phyloP scores from a whole-genome alignment of 2,329 filamentous ascomycete genomes.

The Paecilomyces formosus region DNA sequence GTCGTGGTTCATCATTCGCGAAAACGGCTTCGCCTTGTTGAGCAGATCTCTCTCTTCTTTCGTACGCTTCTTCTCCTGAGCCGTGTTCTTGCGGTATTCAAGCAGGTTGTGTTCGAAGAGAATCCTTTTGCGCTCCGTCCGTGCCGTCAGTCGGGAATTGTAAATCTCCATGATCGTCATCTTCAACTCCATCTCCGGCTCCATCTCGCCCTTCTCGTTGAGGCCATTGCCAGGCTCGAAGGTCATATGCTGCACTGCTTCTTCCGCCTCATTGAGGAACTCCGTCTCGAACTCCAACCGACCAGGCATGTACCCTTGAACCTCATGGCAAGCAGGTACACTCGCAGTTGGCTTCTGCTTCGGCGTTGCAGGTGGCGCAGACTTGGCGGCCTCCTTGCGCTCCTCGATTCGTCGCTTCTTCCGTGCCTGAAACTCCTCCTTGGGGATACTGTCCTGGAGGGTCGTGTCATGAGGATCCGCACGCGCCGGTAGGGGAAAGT shows the following conservation, averaged over 20 bases:
- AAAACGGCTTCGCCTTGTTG: conserved; percentile 92
- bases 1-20: conserved; percentile 87
- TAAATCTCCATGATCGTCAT: conserved; percentile 98
- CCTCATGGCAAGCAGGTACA: conserved; percentile 93
- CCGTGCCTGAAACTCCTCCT: conserved; percentile 85
- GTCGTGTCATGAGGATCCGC: conserved; percentile 76
- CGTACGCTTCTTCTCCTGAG: conserved; percentile 85
- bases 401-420: conserved; percentile 94
- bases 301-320: conserved; percentile 97
- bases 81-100: conserved; percentile 86
- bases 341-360: conserved; percentile 95
- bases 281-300: conserved; percentile 96
- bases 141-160: conserved; percentile 80
- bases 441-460: conserved; percentile 70
- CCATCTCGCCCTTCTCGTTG: conserved; percentile 79
- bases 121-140: conserved; percentile 91
- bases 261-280: conserved; percentile 95
- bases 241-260: conserved; percentile 96
- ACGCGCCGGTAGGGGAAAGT: conserved; percentile 79
- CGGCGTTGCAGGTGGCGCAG: conserved; percentile 71
- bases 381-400: conserved; percentile 78
- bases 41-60: conserved; percentile 90
- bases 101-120: conserved; percentile 92
- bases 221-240: conserved; percentile 94
- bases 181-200: conserved; percentile 96